Conservation (phyloP, 225 moss, liverwort and hornwort species). For the Polytrichum commune region DNA sequence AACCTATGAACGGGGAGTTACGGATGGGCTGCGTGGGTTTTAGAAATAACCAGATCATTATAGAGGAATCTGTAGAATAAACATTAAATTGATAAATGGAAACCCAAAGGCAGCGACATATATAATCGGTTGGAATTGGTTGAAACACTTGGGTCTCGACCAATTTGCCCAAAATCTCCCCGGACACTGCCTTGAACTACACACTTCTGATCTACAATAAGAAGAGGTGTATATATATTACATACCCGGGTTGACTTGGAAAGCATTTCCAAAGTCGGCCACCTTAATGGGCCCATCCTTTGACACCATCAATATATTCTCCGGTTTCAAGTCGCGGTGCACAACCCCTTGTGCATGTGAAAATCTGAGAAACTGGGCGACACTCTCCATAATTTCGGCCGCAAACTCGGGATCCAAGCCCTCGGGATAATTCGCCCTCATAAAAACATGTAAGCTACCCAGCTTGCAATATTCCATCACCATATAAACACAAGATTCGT, state of each 20-base stretch:
- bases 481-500: slow-evolving; percentile 9
- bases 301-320: slow-evolving; percentile 10
- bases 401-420: slow-evolving; percentile 3
- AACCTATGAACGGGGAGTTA: too few species aligned
- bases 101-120: too few species aligned
- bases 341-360: slow-evolving; percentile 12
- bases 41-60: too few species aligned
- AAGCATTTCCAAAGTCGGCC: slow-evolving; percentile 21
- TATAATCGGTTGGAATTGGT: too few species aligned
- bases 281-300: slow-evolving; percentile 7
- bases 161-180: too few species aligned
- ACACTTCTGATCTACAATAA: too few species aligned
- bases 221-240: too few species aligned
- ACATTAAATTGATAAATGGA: too few species aligned
- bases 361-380: slow-evolving; percentile 9
- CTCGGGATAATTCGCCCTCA: neutral
- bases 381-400: slow-evolving; percentile 1
- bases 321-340: neutral
- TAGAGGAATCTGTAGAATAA: too few species aligned
- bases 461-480: slow-evolving; percentile 11
- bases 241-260: neutral
- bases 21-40: too few species aligned
- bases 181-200: too few species aligned
- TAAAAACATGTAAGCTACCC: neutral
- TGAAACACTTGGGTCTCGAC: too few species aligned